A percentile compares a stretch with the other conserved stretches of the same genome.
These are phyloP conservation scores for Pseudogymnoascus sp. DNA, from an alignment of 2,329 filamentous ascomycete species.

Conservation along the genomic window DNA sequence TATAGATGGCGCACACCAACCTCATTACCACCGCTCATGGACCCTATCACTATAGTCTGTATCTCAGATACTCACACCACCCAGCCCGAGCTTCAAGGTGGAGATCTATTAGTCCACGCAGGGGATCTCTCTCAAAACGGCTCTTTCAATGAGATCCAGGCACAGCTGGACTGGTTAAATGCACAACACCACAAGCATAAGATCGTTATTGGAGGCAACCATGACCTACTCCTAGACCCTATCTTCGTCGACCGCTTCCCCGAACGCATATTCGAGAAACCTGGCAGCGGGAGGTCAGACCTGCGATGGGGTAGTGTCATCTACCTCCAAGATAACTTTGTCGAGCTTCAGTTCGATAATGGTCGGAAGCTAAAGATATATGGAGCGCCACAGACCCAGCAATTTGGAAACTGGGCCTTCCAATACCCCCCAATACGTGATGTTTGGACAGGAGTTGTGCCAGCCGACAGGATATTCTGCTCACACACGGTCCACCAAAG, in stretches of 20 bases:
- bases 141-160: conserved; percentile 65
- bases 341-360: conserved; percentile 55
- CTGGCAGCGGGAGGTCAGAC: conserved; percentile 31
- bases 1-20: background rate
- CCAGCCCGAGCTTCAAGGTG: conserved; percentile 57
- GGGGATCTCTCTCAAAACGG: conserved; percentile 77
- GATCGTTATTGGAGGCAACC: conserved; percentile 78
- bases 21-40: background rate
- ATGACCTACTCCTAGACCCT: conserved; percentile 78
- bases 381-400: conserved; percentile 72
- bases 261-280: background rate
- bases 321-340: conserved; percentile 66
- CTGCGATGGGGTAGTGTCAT: conserved; percentile 60
- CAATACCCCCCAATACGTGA: conserved; percentile 36
- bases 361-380: conserved; percentile 62
- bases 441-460: conserved; percentile 50
- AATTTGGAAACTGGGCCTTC: background rate
- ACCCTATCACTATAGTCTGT: conserved; percentile 68
- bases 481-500: conserved; percentile 60
- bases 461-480: conserved; percentile 52
- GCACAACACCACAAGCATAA: conserved; percentile 70
- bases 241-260: conserved; percentile 30
- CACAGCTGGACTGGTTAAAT: conserved; percentile 76
- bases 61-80: conserved; percentile 82
- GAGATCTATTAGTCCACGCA: conserved; percentile 82